These are phyloP conservation scores for Wickerhamomyces rabaulensis DNA, from an alignment of 805 yeast genomes.

Conservation along the genomic window DNA sequence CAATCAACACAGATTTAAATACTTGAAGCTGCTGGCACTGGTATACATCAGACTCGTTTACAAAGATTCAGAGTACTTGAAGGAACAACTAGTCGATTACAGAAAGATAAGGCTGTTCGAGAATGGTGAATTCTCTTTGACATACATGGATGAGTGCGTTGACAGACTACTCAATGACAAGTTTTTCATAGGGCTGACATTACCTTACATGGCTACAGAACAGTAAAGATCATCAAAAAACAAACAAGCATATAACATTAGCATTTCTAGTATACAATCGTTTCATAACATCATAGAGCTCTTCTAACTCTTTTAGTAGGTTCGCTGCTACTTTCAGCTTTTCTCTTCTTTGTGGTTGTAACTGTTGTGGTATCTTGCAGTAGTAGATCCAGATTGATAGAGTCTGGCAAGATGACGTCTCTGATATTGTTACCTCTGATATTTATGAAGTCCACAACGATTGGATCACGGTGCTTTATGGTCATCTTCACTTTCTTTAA, in stretches of 20 bases:
- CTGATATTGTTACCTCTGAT: constrained; percentile 88
- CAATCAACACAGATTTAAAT: constrained; percentile 68
- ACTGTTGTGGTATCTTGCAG: constrained; percentile 37
- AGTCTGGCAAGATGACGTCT: constrained; percentile 79
- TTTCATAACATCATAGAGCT: constrained; percentile 17
- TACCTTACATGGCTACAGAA: constrained; percentile 49
- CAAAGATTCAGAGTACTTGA: constrained; percentile 32
- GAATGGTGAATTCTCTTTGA: constrained; percentile 34
- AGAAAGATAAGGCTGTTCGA: constrained; percentile 56
- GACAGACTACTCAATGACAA: constrained; percentile 54
- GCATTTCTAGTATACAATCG: background rate
- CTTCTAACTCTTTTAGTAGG: constrained; percentile 29
- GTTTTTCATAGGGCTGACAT: constrained; percentile 65
- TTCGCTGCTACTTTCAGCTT: constrained; percentile 12
- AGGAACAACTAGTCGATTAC: constrained; percentile 55
- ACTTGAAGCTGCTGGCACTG: constrained; percentile 63
- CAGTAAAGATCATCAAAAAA: constrained; percentile 18
- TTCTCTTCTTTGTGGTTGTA: constrained; percentile 16
- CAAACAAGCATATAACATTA: background rate
- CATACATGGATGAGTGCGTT: constrained; percentile 68
- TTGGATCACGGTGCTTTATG: constrained; percentile 62
- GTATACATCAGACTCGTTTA: constrained; percentile 48
- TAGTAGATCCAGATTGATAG: constrained; percentile 64
- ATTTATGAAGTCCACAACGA: constrained; percentile 69
- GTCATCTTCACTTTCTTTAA: constrained; percentile 78